Percentiles rank a stretch among this genome's conserved stretches.
These are phyloP conservation scores for Monosiga brevicollis DNA, from an alignment of 78 protist species.

Conservation along the genomic window DNA sequence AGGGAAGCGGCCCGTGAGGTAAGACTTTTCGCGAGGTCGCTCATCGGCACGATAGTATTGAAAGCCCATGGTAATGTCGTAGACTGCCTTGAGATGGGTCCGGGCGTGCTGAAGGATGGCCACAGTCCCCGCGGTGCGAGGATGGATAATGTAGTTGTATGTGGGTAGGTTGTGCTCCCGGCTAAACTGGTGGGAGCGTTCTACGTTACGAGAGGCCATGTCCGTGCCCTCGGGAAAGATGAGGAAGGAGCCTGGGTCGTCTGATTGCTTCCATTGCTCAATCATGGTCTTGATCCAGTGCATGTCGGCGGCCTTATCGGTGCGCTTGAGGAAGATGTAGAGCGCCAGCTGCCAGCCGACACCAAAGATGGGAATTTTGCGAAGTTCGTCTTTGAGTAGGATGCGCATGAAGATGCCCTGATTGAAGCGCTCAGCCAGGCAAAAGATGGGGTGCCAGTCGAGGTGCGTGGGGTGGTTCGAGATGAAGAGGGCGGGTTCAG, in stretches of 20 bases:
- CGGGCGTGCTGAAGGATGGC: background rate
- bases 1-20: background rate
- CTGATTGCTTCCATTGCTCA: background rate
- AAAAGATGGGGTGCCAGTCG: background rate
- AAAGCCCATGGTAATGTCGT: background rate
- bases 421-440: background rate
- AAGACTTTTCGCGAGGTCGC: background rate
- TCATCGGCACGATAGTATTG: background rate
- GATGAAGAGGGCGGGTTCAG: background rate
- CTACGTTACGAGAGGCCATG: background rate
- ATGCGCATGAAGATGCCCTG: background rate
- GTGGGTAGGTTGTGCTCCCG: background rate
- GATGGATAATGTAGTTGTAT: background rate
- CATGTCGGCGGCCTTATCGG: background rate
- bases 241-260: background rate
- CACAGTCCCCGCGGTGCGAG: background rate
- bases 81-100: background rate
- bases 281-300: background rate
- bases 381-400: background rate
- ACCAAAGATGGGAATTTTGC: background rate
- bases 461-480: background rate
- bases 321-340: background rate
- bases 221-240: background rate
- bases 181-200: background rate
- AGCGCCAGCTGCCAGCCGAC: background rate